Percentiles rank a stretch among this genome's conserved stretches.
These are phyloP conservation scores for Apostasia ramifera DNA, from an alignment of 106 monocot species.

Conservation along the genomic window DNA sequence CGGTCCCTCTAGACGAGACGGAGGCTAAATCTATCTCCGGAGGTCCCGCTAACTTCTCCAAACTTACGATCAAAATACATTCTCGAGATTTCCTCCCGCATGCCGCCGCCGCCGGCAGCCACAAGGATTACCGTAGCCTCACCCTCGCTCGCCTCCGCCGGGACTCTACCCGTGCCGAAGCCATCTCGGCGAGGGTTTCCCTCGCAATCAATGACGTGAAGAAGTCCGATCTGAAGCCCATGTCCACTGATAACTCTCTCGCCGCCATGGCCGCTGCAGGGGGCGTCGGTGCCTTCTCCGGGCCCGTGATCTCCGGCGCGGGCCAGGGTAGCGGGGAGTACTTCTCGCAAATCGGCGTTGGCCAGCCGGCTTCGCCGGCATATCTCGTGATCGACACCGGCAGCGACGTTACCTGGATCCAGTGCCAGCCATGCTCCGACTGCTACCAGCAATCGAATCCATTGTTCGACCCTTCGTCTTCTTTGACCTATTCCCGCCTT, in stretches of 20 bases:
- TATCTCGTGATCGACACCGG: conserved; percentile 75
- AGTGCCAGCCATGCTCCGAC: conserved; percentile 63
- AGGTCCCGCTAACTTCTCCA: background rate
- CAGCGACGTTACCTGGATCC: conserved; percentile 64
- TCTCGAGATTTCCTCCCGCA: background rate
- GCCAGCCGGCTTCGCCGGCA: conserved; percentile 29
- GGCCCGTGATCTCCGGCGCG: conserved; percentile 52
- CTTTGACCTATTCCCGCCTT: conserved; percentile 27
- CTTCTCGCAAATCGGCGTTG: conserved; percentile 53
- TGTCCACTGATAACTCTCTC: background rate
- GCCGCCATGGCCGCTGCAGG: background rate
- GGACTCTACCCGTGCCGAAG: conserved; percentile 28
- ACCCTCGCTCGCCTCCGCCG: conserved; percentile 51
- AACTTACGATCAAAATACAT: conserved; percentile 1
- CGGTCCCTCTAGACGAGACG: conserved; percentile 13
- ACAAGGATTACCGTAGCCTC: conserved; percentile 43
- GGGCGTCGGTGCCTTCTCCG: conserved; percentile 11
- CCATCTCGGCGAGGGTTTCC: conserved; percentile 21
- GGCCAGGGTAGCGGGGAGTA: conserved; percentile 80
- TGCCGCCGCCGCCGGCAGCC: conserved; percentile 9
- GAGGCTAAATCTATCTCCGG: background rate
- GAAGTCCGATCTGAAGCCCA: conserved; percentile 43
- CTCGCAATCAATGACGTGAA: conserved; percentile 28
- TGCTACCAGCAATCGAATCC: conserved; percentile 70
- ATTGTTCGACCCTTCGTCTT: conserved; percentile 39